Conservation (phyloP, 176 grass and related monocot species). For the Hsuehochloa calcarea region DNA sequence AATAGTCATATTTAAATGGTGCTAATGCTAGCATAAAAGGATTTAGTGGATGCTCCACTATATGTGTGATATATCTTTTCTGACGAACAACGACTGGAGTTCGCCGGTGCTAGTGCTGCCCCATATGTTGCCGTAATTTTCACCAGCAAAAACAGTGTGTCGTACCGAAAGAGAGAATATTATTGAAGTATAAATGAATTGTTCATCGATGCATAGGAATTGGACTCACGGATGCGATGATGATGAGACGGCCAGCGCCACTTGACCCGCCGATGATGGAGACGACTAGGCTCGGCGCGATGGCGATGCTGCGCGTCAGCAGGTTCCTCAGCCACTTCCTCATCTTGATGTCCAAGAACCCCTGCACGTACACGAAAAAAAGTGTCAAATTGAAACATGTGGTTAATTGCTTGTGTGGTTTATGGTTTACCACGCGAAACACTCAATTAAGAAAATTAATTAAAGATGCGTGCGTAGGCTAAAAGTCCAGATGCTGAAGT, state of each 20-base stretch:
- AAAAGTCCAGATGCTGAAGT: neutral
- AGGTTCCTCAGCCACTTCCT: constrained; percentile 85
- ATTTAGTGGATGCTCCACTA: constrained; percentile 24
- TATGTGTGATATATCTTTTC: neutral
- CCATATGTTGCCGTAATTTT: neutral
- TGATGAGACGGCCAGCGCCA: constrained; percentile 81
- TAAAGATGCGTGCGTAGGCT: neutral
- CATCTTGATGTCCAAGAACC: constrained; percentile 93
- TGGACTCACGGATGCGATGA: constrained; percentile 71
- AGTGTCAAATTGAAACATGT: neutral
- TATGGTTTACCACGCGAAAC: neutral
- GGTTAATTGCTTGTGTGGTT: neutral
- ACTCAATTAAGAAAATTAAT: neutral
- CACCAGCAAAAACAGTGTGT: neutral
- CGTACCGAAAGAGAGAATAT: neutral
- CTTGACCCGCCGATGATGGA: constrained; percentile 71
- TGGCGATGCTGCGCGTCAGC: constrained; percentile 77
- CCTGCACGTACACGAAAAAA: constrained; percentile 39
- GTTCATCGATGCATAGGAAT: neutral
- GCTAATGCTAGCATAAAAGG: neutral
- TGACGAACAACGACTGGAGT: neutral
- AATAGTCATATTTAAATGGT: neutral
- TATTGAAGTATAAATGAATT: no score
- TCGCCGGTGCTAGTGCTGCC: neutral
- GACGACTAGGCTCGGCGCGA: constrained; percentile 68